These are phyloP conservation scores for Saccharomyces hybrid DNA, from an alignment of 1,139 yeast species.

Conservation along the genomic window DNA sequence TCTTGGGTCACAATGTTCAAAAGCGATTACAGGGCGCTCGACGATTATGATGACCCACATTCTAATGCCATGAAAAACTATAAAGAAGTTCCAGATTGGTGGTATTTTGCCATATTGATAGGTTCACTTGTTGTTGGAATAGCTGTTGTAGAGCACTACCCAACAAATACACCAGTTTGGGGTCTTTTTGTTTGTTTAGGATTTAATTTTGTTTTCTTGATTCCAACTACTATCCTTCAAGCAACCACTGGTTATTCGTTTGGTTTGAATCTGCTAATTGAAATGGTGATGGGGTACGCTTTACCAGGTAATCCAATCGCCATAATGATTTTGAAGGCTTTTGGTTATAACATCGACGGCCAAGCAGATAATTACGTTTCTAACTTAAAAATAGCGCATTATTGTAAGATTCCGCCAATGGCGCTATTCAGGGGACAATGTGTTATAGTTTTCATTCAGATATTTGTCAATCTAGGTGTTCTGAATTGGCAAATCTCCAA, in stretches of 20 bases:
- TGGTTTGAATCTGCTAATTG: conserved; percentile 52
- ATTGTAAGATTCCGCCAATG: conserved; percentile 52
- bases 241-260: conserved; percentile 47
- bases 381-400: conserved; percentile 55
- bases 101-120: conserved; percentile 43
- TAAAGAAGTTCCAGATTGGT: conserved; percentile 58
- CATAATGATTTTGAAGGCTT: conserved; percentile 49
- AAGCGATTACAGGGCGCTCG: conserved; percentile 15
- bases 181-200: conserved; percentile 50
- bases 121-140: conserved; percentile 45
- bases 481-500: conserved; percentile 45
- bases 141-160: conserved; percentile 39
- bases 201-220: conserved; percentile 45
- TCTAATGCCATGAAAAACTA: conserved; percentile 47
- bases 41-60: conserved; percentile 45
- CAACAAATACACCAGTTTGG: conserved; percentile 40
- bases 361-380: conserved; percentile 53
- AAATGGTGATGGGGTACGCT: conserved; percentile 55
- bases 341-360: conserved; percentile 51
- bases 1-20: conserved; percentile 18
- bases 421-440: conserved; percentile 54
- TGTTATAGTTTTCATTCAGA: conserved; percentile 37
- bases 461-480: conserved; percentile 46
- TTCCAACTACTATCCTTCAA: conserved; percentile 43
- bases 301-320: conserved; percentile 58